Evolutionary conservation across 768 basidiomycete genomes (phyloP), one percentile per base, ranked within the genome.

Genomic region (Udeniomyces megalosporus): DNA sequence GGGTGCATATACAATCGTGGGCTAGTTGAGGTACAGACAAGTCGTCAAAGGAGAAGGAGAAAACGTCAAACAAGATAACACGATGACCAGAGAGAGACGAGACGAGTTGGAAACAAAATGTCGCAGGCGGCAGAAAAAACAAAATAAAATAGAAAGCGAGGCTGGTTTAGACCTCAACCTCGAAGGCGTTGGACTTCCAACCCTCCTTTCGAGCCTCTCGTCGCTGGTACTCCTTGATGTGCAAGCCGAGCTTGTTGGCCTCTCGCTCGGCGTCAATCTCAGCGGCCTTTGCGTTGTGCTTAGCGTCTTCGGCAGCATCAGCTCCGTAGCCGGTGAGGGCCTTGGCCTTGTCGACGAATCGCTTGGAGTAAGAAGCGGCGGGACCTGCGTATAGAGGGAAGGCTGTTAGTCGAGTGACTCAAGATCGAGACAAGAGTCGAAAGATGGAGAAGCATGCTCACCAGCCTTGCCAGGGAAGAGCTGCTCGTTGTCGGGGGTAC

Each of bases 141-240:
- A n/a, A n/a, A n/a, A n/a, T n/a, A n/a, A n/a, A n/a, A n/a, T n/a
- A n/a, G n/a, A n/a, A 8, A 90, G 90, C 80, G 90, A 86, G 56
- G 93, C 88, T n/a, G 96, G 76, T 71, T 93, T 42, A 85, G 0
- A 86, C 85, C n/a, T 42, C 59, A 32, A 65, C 17, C 32, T 65
- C 58, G 56, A 65, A 65, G 20, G 51, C 51, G 7, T 24, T n/a
- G 0, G 51, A 54, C 26, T 42, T 31, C 63, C 63, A 65, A 12
- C 63, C 63, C 26, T 65, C 63, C 46, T 59, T 38, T 15, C 44
- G 26, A 38, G 44, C 58, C 46, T 54, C 58, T 34, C 48, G 32
- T 5, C 48, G 20, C 22, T 34, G 42, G 11, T 53, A 20, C 63
- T 49, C 34, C 48, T 64, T 50, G 51, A 56, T 52, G 22, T 28